Evolutionary conservation across 2,329 filamentous ascomycete species (phyloP).

Genomic region (Lasiodiplodia hormozganensis): DNA sequence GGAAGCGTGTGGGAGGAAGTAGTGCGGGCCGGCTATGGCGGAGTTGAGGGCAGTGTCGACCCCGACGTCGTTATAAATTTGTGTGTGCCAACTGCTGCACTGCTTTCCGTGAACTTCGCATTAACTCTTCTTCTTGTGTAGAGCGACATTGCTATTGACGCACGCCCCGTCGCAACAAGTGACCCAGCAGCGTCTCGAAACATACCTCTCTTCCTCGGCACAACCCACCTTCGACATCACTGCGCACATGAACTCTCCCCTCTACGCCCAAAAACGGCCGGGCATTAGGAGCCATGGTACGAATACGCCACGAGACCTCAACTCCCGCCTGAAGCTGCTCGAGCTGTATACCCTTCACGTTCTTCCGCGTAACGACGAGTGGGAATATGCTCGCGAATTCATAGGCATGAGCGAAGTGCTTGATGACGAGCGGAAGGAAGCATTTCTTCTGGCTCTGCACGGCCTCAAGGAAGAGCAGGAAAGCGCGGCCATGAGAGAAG

Average conservation of each 20-base stretch:
- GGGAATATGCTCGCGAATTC: conserved; percentile 94
- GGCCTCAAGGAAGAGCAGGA: conserved; percentile 83
- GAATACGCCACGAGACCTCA: conserved; percentile 83
- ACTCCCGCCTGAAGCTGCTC: conserved; percentile 86
- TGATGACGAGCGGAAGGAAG: conserved; percentile 89
- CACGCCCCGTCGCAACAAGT: conserved; percentile 83
- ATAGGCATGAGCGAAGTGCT: conserved; percentile 85
- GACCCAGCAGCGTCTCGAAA: conserved; percentile 88
- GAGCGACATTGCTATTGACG: conserved; percentile 87
- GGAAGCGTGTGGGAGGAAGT: conserved; percentile 96
- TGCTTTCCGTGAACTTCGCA: not conserved
- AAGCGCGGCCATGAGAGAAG: conserved; percentile 69
- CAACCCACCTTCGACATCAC: conserved; percentile 76
- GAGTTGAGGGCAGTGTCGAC: conserved; percentile 88
- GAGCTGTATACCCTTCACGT: conserved; percentile 96
- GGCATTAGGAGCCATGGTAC: conserved; percentile 64
- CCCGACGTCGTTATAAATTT: conserved; percentile 91
- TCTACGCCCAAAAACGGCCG: conserved; percentile 42
- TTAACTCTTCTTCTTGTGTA: conserved; percentile 47
- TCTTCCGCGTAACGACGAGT: conserved; percentile 90
- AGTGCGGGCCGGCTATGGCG: conserved; percentile 83
- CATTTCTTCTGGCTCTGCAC: conserved; percentile 85
- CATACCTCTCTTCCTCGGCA: conserved; percentile 80
- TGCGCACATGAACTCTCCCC: conserved; percentile 63
- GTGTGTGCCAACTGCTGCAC: conserved; percentile 51